Evolutionary conservation across 352 stramenopile species (phyloP).

Genomic region (Elongisporangium anandrum): DNA sequence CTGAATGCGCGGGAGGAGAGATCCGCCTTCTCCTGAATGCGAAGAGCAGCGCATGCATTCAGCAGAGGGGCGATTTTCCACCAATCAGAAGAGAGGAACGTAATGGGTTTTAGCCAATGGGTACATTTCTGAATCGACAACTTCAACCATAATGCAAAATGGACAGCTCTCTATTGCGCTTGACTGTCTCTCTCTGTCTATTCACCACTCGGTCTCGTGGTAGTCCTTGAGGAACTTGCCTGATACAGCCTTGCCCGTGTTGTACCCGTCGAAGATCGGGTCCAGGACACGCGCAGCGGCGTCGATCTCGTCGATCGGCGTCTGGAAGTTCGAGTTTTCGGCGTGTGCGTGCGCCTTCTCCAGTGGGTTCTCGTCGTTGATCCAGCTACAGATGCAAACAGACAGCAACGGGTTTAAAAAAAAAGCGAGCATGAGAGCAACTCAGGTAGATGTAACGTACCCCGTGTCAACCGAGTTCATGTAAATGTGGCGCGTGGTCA

Average conservation of each 20-base stretch:
- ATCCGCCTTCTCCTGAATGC: constrained; percentile 7
- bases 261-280: constrained; percentile 91
- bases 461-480: constrained; percentile 99
- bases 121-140: neutral
- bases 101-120: constrained; percentile 5
- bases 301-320: constrained; percentile 97
- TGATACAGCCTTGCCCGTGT: constrained; percentile 52
- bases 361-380: constrained; percentile 98
- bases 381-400: constrained; percentile 71
- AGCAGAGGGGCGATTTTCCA: constrained; percentile 10
- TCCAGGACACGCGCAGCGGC: constrained; percentile 93
- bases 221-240: constrained; percentile 90
- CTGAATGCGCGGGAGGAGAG: constrained; percentile 1
- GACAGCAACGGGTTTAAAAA: constrained; percentile 1
- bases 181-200: too few relatives aligned
- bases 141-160: neutral
- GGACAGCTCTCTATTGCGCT: constrained; percentile 1
- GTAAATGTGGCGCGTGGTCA: constrained; percentile 93
- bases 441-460: constrained; percentile 23
- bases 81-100: constrained; percentile 2
- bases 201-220: constrained; percentile 87
- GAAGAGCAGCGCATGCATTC: constrained; percentile 10
- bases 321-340: constrained; percentile 93
- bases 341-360: constrained; percentile 92
- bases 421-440: neutral